phyloP scores from a whole-genome alignment of 2,329 filamentous ascomycete genomes.

The Penicillium sp. region DNA sequence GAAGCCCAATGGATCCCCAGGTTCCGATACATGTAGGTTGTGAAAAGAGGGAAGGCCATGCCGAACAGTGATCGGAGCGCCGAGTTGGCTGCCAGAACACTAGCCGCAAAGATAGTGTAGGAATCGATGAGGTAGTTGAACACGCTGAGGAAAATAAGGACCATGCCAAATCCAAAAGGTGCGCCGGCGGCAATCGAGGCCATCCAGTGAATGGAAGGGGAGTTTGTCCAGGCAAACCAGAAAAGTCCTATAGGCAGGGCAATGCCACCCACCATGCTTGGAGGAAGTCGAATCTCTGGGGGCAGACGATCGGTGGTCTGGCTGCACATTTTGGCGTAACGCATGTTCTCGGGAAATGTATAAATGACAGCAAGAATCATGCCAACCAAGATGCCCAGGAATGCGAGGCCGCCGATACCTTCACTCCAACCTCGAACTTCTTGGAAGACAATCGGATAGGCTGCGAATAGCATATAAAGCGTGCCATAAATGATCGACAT shows the following conservation, averaged over 20 bases:
- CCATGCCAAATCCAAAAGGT: slow-evolving; percentile 47
- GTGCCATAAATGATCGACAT: slow-evolving; percentile 31
- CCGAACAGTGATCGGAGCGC: slow-evolving; percentile 51
- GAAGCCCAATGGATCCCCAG: slow-evolving; percentile 54
- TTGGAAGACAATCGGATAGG: slow-evolving; percentile 52
- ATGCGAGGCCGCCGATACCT: slow-evolving; percentile 52
- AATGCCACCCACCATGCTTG: slow-evolving; percentile 53
- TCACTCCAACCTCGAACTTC: slow-evolving; percentile 49
- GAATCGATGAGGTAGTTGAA: slow-evolving; percentile 50
- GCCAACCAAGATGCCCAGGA: slow-evolving; percentile 50
- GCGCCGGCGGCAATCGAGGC: slow-evolving; percentile 39
- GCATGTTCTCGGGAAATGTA: slow-evolving; percentile 42
- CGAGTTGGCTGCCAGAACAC: slow-evolving; percentile 47
- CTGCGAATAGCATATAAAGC: slow-evolving; percentile 54
- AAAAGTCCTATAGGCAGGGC: slow-evolving; percentile 60
- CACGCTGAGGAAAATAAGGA: slow-evolving; percentile 44
- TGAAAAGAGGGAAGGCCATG: slow-evolving; percentile 52
- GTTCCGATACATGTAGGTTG: slow-evolving; percentile 47
- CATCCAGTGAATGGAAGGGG: slow-evolving; percentile 45
- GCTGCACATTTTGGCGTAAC: slow-evolving; percentile 32
- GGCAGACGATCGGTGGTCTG: slow-evolving; percentile 39
- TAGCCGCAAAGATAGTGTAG: slow-evolving; percentile 47
- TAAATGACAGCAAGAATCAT: slow-evolving; percentile 42
- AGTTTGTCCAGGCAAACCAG: slow-evolving; percentile 65
- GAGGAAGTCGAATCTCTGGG: slow-evolving; percentile 60